Base-by-base conservation (phyloP, 2,329 filamentous ascomycete genomes). In the Westerdykella ornata region DNA sequence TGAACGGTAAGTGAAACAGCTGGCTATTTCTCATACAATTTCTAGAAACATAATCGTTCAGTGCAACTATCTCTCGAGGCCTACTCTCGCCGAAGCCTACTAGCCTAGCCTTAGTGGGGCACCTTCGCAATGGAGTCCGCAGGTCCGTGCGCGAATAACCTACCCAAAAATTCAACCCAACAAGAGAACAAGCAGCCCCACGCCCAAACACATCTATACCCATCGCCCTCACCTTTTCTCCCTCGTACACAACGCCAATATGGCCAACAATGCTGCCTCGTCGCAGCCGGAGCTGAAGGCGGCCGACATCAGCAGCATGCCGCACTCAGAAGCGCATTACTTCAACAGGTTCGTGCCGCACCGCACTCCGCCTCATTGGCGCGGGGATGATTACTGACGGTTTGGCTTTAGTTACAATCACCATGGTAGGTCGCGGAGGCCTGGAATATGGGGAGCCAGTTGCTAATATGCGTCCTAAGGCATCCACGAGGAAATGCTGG, bases 401-500 rank as follows among this genome's bases (percentile, higher is more conserved):
- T 43, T 43, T 22, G 39, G 38, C 39, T 47, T 53, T 67, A 96
- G 89, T 70, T 97, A 97, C 70, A 94, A 97, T 69, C 92, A 97
- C 72, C 90, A 97, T 78, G 90, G 89, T 89, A 81, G 68, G 73
- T 73, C 50, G 44, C 46, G 40, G 16, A 33, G 13, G n/a, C 14
- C 30, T 13, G 30, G 16, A 54, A 39, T 65, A 49, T 49, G 44
- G 37, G 46, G 41, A 51, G 48, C 13, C 8, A 43, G 45, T 44
- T 59, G 66, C 68, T 68, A 64, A 65, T 67, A 58, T 60, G 62
- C 64, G 54, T 53, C 44, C 52, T 52, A 60, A 90, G 87, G 88
- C 67, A 96, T 95, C 65, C 89, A 96, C 69, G 89, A 95, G 75
- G 89, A 96, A 73, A 95, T 95, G 89, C 76, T 95, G 82, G 88